Evolutionary conservation across 2,329 filamentous ascomycete species (phyloP), one percentile per base, ranked within the genome.

Genomic region (Eutypella sp.): DNA sequence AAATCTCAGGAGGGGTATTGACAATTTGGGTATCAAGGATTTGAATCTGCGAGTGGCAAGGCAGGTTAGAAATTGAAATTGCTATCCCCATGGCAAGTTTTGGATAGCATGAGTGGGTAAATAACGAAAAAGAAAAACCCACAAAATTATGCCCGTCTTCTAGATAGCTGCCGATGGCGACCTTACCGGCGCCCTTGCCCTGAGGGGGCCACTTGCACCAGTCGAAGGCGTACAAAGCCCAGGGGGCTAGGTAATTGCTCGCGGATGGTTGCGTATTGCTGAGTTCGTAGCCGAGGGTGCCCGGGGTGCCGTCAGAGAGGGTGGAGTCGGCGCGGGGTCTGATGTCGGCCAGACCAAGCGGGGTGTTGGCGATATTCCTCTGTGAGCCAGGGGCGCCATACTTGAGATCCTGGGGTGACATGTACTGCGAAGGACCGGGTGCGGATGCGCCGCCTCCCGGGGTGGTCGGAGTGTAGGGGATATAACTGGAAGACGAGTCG

Each of bases 101-200:
- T n/a, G n/a, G n/a, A n/a, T n/a, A n/a, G n/a, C n/a, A n/a, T n/a
- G n/a, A n/a, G n/a, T n/a, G n/a, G n/a, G n/a, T n/a, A n/a, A n/a
- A n/a, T n/a, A n/a, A n/a, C n/a, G n/a, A n/a, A n/a, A n/a, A 20
- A 8, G 20, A 47, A 18, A 15, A 40, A 67, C 80, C 59, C 73
- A 96, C 90, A 74, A 95, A 99, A 65, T 99, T 99, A 71, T 99
- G 93, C 5, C 91, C 92, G 68, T 99, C 93, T 69, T 99, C 93
- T 42, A 97, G 72, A 65, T 97, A 97, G 71, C 93, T 99, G 48
- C 92, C 93, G 33, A 99, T 78, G 11, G 93, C 93, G 57, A 99
- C 79, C 68, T 97, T 97, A 33, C 93, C 93, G 3, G 89, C 89
- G 51, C 88, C 84, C 55, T 84, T 84, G 58, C 69, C 83, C 59